Evolutionary conservation across 192 early-diverging fungal genomes (phyloP).

Genomic region (Entophlyctis helioformis): DNA sequence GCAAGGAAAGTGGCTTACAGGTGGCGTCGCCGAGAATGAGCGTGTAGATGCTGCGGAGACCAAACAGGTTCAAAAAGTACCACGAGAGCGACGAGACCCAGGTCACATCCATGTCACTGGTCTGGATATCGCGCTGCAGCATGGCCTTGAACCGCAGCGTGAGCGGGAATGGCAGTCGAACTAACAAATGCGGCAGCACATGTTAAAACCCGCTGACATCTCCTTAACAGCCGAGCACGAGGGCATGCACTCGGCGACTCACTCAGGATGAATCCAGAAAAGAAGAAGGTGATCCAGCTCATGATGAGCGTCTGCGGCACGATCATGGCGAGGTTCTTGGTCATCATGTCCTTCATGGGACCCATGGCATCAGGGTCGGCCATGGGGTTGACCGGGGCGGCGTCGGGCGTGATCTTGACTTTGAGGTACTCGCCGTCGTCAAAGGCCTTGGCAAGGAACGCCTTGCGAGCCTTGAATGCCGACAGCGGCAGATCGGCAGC

Average conservation of each 20-base stretch:
- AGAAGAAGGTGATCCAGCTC: constrained; percentile 99
- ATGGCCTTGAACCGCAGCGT: constrained; percentile 95
- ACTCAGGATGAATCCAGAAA: constrained; percentile 94
- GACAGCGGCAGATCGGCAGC: constrained; percentile 54
- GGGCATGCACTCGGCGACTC: too few relatives aligned
- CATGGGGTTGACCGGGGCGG: constrained; percentile 71
- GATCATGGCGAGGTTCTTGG: constrained; percentile 94
- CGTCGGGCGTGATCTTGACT: constrained; percentile 58
- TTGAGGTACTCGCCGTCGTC: constrained; percentile 77
- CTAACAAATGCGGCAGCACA: background rate
- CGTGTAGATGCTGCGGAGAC: constrained; percentile 80
- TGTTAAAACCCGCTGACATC: too few relatives aligned
- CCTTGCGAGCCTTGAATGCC: constrained; percentile 63
- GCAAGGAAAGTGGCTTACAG: constrained; percentile 27
- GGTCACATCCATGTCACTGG: constrained; percentile 90
- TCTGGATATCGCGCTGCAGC: constrained; percentile 93
- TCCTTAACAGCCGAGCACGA: too few relatives aligned
- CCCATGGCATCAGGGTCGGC: constrained; percentile 86
- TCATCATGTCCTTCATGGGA: constrained; percentile 95
- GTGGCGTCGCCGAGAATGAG: constrained; percentile 87
- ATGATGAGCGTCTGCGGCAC: constrained; percentile 98
- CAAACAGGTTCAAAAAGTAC: constrained; percentile 98
- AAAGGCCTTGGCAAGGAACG: constrained; percentile 62
- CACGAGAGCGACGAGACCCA: constrained; percentile 97
- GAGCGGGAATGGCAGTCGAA: constrained; percentile 77